Evolutionary conservation across 106 monocot species (phyloP).

Genomic region (Dendrobium chrysotoxum): DNA sequence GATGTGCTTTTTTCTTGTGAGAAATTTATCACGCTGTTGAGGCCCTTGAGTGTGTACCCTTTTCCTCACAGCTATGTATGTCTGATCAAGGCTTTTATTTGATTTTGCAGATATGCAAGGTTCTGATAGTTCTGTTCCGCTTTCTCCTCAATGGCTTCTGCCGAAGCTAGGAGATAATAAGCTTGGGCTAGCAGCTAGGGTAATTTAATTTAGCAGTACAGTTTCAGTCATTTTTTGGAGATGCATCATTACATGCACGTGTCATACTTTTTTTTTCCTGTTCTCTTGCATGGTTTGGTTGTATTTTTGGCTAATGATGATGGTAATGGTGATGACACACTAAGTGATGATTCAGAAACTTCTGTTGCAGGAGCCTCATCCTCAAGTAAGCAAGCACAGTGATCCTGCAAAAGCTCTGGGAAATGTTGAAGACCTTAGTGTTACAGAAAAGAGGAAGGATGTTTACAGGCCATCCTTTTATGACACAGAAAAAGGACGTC

Average conservation of each 20-base stretch:
- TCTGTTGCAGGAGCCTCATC: slow-evolving; percentile 45
- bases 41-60: neutral
- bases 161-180: slow-evolving; percentile 69
- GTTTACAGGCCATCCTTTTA: slow-evolving; percentile 58
- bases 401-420: slow-evolving; percentile 28
- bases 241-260: neutral
- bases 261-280: neutral
- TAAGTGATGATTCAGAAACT: neutral
- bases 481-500: slow-evolving; percentile 55
- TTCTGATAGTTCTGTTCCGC: slow-evolving; percentile 59
- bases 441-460: slow-evolving; percentile 52
- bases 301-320: neutral
- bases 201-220: slow-evolving; percentile 16
- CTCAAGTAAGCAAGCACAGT: slow-evolving; percentile 25
- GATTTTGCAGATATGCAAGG: slow-evolving; percentile 60
- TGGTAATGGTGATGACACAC: slow-evolving; percentile 3
- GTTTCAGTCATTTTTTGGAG: neutral
- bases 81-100: neutral
- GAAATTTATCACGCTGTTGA: neutral
- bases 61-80: neutral
- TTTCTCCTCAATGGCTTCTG: slow-evolving; percentile 98
- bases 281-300: neutral
- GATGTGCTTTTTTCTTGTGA: neutral
- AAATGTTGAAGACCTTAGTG: slow-evolving; percentile 36
- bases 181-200: slow-evolving; percentile 35